Evolutionary conservation across 2,329 filamentous ascomycete species (phyloP).

Genomic region (Cladosporium sp.): DNA sequence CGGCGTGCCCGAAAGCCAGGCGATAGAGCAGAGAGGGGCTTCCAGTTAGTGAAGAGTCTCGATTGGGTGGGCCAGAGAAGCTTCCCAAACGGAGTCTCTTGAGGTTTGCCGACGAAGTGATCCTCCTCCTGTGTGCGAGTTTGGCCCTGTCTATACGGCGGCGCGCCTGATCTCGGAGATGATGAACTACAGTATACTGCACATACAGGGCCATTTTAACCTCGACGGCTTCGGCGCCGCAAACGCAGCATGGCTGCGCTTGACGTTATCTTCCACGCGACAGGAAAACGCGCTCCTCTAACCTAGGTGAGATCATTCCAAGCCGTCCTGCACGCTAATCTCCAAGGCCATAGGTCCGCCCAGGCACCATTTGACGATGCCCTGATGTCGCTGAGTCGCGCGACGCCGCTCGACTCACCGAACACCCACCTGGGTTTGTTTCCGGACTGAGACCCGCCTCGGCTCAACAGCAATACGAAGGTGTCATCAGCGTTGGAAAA

Average conservation of each 20-base stretch:
- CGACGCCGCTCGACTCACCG: slow-evolving; percentile 1
- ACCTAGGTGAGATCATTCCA: no score
- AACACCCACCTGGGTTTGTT: neutral
- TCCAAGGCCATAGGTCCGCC: neutral
- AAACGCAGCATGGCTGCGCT: slow-evolving; percentile 10
- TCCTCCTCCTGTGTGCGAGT: neutral
- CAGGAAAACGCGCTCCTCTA: neutral
- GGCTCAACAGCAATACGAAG: neutral
- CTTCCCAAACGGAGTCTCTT: slow-evolving; percentile 3
- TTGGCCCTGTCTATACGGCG: no score
- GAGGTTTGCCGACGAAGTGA: neutral
- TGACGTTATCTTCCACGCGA: slow-evolving; percentile 3
- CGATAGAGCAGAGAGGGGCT: neutral
- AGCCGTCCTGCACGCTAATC: neutral
- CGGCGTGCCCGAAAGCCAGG: slow-evolving; percentile 1
- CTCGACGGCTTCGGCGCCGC: slow-evolving; percentile 10
- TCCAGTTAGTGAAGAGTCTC: neutral
- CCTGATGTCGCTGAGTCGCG: neutral
- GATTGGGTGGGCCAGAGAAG: neutral
- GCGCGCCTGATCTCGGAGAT: no score
- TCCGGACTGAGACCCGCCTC: no score
- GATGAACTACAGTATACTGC: no score
- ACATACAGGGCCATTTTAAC: slow-evolving; percentile 4
- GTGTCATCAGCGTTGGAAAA: neutral
- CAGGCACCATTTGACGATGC: slow-evolving; percentile 5